Evolutionary conservation across 2,329 filamentous ascomycete species (phyloP), one percentile per base, ranked within the genome.

Genomic region (Annulohypoxylon truncatum): DNA sequence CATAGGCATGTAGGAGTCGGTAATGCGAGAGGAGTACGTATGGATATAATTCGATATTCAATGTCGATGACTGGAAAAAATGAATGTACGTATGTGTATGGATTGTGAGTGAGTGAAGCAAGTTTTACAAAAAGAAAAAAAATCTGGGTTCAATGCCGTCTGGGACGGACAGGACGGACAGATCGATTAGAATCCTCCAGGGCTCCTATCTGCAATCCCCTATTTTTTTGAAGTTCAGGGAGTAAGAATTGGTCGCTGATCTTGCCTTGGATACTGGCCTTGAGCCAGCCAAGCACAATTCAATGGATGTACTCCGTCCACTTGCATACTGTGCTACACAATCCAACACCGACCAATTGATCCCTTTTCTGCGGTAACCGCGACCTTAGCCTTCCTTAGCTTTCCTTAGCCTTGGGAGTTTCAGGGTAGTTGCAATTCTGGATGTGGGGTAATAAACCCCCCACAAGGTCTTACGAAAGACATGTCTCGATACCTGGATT

Each of bases 181-280:
- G 55, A 65, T 65, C 44, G 51, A 57, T 59, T 28, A 40, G 55
- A 66, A 66, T 67, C 58, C 58, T 67, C n/a, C n/a, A n/a, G n/a
- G n/a, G n/a, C n/a, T n/a, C 58, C 58, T 65, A 63, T 52, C 64
- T 68, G 67, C 61, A 70, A 63, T 70, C 67, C 65, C 67, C 67
- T 70, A 70, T 70, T 70, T 62, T 62, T 64, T 52, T 52, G 24
- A 50, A 61, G 33, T 62, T 65, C 67, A 66, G 61, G 60, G 64
- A 67, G 61, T 56, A 48, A 50, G 44, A 60, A 47, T 42, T 24
- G 24, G 40, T n/a, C 26, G 66, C 61, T 62, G 67, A 66, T 66
- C 59, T 62, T 64, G 10, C 22, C 42, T 26, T 13, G 10, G 44
- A 3, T 28, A 46, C 46, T 51, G 51, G 48, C 38, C 53, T 61